These are phyloP conservation scores for Eleusine coracana DNA, from an alignment of 176 grass and related monocot species.

Conservation along the genomic window DNA sequence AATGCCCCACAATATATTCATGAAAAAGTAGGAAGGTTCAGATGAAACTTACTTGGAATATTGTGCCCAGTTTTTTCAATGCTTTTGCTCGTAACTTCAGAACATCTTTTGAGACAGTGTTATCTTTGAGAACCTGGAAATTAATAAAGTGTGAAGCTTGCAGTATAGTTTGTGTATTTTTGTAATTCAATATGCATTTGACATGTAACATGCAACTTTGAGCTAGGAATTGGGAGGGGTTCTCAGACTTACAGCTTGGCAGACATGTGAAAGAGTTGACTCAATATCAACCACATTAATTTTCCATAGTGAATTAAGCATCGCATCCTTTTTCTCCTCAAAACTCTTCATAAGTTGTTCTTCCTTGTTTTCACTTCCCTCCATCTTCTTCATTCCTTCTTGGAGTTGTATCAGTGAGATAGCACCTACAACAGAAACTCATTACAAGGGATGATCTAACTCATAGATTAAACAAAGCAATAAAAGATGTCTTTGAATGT, in stretches of 20 bases:
- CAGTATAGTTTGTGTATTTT: neutral
- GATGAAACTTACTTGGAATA: conserved; percentile 79
- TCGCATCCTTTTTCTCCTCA: conserved; percentile 91
- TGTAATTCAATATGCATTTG: neutral
- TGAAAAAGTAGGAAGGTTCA: conserved; percentile 12
- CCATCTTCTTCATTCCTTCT: conserved; percentile 87
- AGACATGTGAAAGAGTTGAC: conserved; percentile 77
- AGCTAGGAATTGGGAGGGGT: neutral
- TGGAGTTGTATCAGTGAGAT: conserved; percentile 85
- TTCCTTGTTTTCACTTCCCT: conserved; percentile 67
- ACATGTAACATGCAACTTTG: neutral
- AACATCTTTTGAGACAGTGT: conserved; percentile 71
- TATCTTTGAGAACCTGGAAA: conserved; percentile 86
- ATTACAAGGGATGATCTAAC: conserved; percentile 15
- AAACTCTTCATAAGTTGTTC: conserved; percentile 60
- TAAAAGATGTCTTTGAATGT: conserved; percentile 37
- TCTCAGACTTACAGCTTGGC: conserved; percentile 67
- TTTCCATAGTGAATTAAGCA: conserved; percentile 95
- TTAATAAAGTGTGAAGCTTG: conserved; percentile 5
- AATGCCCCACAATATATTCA: neutral
- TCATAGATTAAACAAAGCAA: neutral
- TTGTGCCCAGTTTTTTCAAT: conserved; percentile 86
- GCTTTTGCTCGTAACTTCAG: conserved; percentile 77
- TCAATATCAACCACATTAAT: conserved; percentile 99
- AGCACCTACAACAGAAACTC: conserved; percentile 59